Evolutionary conservation across 2,329 filamentous ascomycete genomes (phyloP).

Genomic region (Arachnopeziza araneosa): DNA sequence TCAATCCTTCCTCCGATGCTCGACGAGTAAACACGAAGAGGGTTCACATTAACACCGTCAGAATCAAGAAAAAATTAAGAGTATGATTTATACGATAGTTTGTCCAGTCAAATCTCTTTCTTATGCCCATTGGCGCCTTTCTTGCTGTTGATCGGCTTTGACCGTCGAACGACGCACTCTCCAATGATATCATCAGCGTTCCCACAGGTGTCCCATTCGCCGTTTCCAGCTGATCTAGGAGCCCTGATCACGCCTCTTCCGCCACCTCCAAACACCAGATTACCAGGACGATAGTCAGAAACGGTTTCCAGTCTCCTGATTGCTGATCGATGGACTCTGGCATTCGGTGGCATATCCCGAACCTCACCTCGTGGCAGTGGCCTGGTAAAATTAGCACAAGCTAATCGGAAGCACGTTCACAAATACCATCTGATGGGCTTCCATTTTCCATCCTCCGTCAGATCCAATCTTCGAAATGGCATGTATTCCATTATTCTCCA

Average conservation of each 20-base stretch:
- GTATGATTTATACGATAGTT: not conserved
- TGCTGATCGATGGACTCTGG: not conserved
- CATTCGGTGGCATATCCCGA: not conserved
- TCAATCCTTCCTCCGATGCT: no score
- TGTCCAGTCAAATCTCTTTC: not conserved
- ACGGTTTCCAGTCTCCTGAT: not conserved
- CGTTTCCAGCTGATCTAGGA: not conserved
- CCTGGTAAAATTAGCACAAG: not conserved
- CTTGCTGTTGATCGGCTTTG: not conserved
- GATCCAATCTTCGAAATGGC: not conserved
- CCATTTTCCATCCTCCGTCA: not conserved
- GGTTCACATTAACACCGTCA: not conserved
- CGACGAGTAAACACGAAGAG: no score
- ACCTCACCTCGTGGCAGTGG: not conserved
- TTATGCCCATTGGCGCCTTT: not conserved
- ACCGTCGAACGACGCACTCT: not conserved
- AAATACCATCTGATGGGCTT: not conserved
- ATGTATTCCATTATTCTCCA: not conserved
- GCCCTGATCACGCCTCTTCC: not conserved
- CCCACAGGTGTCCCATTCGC: not conserved
- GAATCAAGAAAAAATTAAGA: no score
- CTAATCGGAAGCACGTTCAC: not conserved
- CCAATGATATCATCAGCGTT: not conserved
- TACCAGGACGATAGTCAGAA: not conserved
- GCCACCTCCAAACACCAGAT: not conserved